These are phyloP conservation scores for Trypethelium eluteriae DNA, from an alignment of 495 filamentous ascomycete species.

Conservation along the genomic window DNA sequence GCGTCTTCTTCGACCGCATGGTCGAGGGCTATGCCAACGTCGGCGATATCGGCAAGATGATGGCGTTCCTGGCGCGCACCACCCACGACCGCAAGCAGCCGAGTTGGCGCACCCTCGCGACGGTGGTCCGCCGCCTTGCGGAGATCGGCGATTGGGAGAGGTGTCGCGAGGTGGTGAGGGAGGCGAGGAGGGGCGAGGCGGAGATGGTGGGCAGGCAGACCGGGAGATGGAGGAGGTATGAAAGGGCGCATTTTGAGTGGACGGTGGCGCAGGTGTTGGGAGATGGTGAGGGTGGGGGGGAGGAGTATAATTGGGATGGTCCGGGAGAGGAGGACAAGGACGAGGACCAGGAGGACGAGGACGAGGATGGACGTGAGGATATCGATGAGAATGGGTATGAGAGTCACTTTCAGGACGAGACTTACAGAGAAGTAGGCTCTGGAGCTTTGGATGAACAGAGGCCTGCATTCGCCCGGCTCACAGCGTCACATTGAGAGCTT, in stretches of 20 bases:
- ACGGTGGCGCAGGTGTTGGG: constrained; percentile 36
- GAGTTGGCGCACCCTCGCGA: constrained; percentile 41
- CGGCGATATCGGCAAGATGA: constrained; percentile 45
- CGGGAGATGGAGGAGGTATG: constrained; percentile 9
- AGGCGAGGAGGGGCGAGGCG: constrained; percentile 21
- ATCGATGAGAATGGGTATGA: background rate
- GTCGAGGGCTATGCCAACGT: constrained; percentile 51
- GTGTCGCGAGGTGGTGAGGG: constrained; percentile 33
- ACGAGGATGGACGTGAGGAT: background rate
- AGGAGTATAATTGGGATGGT: constrained; percentile 38
- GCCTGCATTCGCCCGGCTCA: background rate
- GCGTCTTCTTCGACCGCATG: constrained; percentile 59
- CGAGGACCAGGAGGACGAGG: background rate
- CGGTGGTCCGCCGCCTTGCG: constrained; percentile 43
- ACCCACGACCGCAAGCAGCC: constrained; percentile 36
- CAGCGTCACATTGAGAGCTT: background rate
- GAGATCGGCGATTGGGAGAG: constrained; percentile 38
- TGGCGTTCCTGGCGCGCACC: constrained; percentile 44
- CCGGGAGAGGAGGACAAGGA: constrained; percentile 23
- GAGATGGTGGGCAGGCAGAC: constrained; percentile 15
- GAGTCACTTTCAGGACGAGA: background rate
- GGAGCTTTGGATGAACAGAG: background rate
- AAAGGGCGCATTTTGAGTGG: background rate
- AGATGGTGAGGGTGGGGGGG: constrained; percentile 43
- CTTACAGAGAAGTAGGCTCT: background rate